phyloP scores from a whole-genome alignment of 148 eudicot species.

The Pouteria glomerata region DNA sequence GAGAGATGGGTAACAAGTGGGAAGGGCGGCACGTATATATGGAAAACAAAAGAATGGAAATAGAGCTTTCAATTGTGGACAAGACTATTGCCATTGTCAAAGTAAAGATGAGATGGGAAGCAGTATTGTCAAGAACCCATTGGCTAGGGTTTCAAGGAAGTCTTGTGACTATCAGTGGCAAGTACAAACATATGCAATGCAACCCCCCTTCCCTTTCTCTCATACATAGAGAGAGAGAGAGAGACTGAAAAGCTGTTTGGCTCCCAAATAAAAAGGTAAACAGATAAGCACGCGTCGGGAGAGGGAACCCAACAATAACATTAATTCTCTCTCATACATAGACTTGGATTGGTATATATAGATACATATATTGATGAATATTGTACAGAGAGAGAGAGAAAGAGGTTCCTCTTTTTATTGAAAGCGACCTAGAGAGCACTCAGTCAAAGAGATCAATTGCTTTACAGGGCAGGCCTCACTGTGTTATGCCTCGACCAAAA shows the following conservation, averaged over 20 bases:
- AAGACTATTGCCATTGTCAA: conserved; percentile 17
- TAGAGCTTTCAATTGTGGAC: conserved; percentile 2
- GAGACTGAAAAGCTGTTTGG: not conserved
- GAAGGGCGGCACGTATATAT: conserved; percentile 18
- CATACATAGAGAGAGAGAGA: not conserved
- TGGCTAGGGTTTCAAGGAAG: conserved; percentile 16
- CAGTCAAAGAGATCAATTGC: conserved; percentile 11
- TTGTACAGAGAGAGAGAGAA: conserved; percentile 2
- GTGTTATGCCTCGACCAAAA: conserved; percentile 1
- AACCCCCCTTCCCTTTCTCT: not conserved
- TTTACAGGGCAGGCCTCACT: conserved; percentile 5
- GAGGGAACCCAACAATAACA: not conserved
- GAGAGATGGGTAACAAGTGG: not conserved
- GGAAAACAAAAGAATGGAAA: conserved; percentile 8
- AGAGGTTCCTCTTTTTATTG: conserved; percentile 9
- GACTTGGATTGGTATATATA: not conserved
- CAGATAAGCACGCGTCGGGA: conserved; percentile 16
- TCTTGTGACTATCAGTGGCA: conserved; percentile 17
- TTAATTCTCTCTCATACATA: not conserved
- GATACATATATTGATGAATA: not conserved
- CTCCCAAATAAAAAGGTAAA: not conserved
- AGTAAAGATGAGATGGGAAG: conserved; percentile 5
- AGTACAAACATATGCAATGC: conserved; percentile 14
- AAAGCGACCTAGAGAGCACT: conserved; percentile 8
- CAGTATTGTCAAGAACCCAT: conserved; percentile 5